Conservation (phyloP, 768 basidiomycete species). For the Rhodotorula paludigena region DNA sequence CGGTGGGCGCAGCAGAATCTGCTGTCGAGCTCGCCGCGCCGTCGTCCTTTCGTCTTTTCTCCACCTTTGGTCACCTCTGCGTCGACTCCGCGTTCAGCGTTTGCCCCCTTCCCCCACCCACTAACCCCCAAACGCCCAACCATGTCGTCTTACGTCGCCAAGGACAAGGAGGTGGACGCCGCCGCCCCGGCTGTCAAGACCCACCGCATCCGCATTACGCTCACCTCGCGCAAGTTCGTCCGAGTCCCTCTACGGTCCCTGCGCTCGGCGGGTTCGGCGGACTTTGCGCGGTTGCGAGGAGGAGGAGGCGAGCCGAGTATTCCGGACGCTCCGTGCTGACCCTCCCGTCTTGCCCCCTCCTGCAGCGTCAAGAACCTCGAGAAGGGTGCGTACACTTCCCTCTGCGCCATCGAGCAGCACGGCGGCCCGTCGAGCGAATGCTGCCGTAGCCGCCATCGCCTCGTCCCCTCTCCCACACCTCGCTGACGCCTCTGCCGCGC, state of each 20-base stretch:
- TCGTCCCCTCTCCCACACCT: neutral
- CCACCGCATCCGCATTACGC: slow-evolving; percentile 63
- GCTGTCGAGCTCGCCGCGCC: neutral
- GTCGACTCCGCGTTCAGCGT: neutral
- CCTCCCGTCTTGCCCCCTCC: no score
- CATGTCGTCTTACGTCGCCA: neutral
- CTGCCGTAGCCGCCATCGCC: neutral
- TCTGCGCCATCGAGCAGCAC: neutral
- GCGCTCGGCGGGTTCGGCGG: no score
- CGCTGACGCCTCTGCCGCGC: neutral
- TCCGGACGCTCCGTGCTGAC: no score
- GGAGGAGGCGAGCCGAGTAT: no score
- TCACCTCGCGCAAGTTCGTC: slow-evolving; percentile 98
- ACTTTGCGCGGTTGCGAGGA: no score
- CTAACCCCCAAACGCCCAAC: neutral
- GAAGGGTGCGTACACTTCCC: slow-evolving; percentile 64
- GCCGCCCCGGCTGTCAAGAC: slow-evolving; percentile 50
- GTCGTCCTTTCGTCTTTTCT: neutral
- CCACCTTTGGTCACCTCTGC: slow-evolving; percentile 4
- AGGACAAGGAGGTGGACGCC: slow-evolving; percentile 58
- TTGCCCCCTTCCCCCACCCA: neutral
- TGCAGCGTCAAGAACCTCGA: slow-evolving; percentile 95
- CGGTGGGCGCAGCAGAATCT: no score
- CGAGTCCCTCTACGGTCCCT: no score
- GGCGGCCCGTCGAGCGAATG: neutral